A percentile compares a stretch with the other conserved stretches of the same genome.
Evolutionary conservation across 371 early-diverging fungal species (phyloP).

Genomic region (Actinomortierella wolfii): DNA sequence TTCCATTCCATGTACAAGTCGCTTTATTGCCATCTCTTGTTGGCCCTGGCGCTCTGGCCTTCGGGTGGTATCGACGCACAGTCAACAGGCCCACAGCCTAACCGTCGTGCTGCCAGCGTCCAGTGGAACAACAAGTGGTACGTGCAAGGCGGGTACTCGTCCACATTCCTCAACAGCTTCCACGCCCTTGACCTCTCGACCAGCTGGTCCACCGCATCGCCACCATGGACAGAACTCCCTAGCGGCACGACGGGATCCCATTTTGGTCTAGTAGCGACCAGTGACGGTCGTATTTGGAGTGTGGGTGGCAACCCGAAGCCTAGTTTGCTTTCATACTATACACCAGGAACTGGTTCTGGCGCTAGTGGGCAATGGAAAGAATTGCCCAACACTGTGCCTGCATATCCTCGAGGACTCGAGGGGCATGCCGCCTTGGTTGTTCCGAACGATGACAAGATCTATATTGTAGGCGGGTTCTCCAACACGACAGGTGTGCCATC

Average conservation of each 20-base stretch:
- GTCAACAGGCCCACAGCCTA: too few relatives aligned
- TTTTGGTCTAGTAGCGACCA: slow-evolving; percentile 11
- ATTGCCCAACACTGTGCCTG: background rate
- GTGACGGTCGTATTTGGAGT: slow-evolving; percentile 14
- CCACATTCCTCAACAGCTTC: slow-evolving; percentile 6
- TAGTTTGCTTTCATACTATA: slow-evolving; percentile 8
- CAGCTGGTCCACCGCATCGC: slow-evolving; percentile 11
- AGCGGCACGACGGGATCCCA: slow-evolving; percentile 16
- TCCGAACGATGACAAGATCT: slow-evolving; percentile 21
- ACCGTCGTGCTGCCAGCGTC: background rate
- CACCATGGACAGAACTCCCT: slow-evolving; percentile 11
- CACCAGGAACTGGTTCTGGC: slow-evolving; percentile 4
- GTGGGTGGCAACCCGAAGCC: slow-evolving; percentile 10
- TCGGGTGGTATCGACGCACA: too few relatives aligned
- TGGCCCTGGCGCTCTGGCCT: too few relatives aligned
- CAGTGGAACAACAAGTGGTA: slow-evolving; percentile 12
- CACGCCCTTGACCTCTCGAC: slow-evolving; percentile 17
- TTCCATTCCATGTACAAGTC: too few relatives aligned
- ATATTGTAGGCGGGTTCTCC: slow-evolving; percentile 28
- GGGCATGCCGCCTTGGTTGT: slow-evolving; percentile 20
- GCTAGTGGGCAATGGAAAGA: background rate
- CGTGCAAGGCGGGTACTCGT: slow-evolving; percentile 30
- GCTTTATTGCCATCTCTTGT: too few relatives aligned
- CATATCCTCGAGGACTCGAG: slow-evolving; percentile 13
- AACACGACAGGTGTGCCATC: background rate